Evolutionary conservation across 2,329 filamentous ascomycete species (phyloP).

Genomic region (Cladosporium halotolerans): DNA sequence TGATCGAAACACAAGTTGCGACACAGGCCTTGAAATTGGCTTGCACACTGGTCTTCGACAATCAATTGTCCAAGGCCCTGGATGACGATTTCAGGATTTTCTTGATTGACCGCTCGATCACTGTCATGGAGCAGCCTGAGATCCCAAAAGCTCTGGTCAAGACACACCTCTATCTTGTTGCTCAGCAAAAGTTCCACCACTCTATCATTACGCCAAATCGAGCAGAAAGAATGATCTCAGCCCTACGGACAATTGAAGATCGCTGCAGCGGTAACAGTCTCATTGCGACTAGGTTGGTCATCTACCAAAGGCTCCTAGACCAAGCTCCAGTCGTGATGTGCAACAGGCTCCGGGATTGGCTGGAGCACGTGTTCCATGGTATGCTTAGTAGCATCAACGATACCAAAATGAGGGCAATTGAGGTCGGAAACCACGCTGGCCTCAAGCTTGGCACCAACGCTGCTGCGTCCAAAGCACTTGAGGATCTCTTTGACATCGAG

Average conservation of each 20-base stretch:
- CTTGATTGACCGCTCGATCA: conserved; percentile 74
- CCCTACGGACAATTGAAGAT: conserved; percentile 66
- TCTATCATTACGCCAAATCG: conserved; percentile 69
- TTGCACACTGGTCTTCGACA: conserved; percentile 68
- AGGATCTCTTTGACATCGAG: conserved; percentile 53
- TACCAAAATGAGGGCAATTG: conserved; percentile 67
- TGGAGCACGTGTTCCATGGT: conserved; percentile 73
- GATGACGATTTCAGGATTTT: conserved; percentile 73
- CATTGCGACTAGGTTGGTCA: conserved; percentile 65
- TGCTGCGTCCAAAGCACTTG: conserved; percentile 59
- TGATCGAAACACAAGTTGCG: conserved; percentile 60
- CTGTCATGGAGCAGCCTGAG: conserved; percentile 60
- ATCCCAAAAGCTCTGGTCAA: conserved; percentile 72
- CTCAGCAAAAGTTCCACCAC: conserved; percentile 68
- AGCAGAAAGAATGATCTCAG: conserved; percentile 62
- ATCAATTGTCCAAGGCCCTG: conserved; percentile 62
- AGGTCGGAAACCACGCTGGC: conserved; percentile 65
- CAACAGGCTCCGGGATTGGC: conserved; percentile 65
- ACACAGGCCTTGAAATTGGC: conserved; percentile 74
- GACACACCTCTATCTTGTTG: conserved; percentile 73
- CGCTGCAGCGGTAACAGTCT: conserved; percentile 75
- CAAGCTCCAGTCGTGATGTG: conserved; percentile 68
- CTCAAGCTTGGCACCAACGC: conserved; percentile 63
- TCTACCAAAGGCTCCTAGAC: conserved; percentile 71
- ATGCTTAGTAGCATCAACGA: conserved; percentile 75